These are phyloP conservation scores for Candida railenensis DNA, from an alignment of 805 yeast genomes.

Conservation along the genomic window DNA sequence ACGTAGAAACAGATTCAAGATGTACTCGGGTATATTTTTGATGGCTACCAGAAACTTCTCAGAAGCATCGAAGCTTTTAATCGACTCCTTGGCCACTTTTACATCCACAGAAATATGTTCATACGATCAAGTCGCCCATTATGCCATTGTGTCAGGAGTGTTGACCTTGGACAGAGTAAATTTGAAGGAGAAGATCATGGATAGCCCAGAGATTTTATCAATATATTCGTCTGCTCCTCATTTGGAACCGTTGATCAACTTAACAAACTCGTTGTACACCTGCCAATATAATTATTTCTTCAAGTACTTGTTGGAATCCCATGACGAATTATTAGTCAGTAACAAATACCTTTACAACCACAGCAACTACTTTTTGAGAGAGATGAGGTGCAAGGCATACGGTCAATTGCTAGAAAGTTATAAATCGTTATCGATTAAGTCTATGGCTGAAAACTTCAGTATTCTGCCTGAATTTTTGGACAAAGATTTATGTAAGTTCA, in stretches of 20 bases:
- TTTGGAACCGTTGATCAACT: conserved; percentile 75
- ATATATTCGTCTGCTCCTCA: conserved; percentile 68
- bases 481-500: conserved; percentile 80
- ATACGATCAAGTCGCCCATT: conserved; percentile 86
- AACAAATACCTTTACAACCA: conserved; percentile 71
- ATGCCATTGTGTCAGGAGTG: conserved; percentile 86
- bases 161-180: conserved; percentile 80
- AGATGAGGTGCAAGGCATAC: conserved; percentile 92
- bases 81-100: conserved; percentile 92
- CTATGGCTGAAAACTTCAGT: conserved; percentile 94
- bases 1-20: conserved; percentile 90
- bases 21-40: conserved; percentile 81
- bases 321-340: conserved; percentile 65
- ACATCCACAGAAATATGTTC: conserved; percentile 88
- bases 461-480: conserved; percentile 88
- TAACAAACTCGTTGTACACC: conserved; percentile 83
- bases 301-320: conserved; percentile 71
- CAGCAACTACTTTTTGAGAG: conserved; percentile 81
- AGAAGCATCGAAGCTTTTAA: conserved; percentile 81
- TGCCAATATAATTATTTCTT: conserved; percentile 84
- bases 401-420: conserved; percentile 92
- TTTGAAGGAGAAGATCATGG: conserved; percentile 79
- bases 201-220: conserved; percentile 89
- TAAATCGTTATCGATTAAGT: conserved; percentile 81
- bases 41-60: conserved; percentile 83